These are phyloP conservation scores for Annulohypoxylon moriforme DNA, from an alignment of 495 filamentous ascomycete species.

Conservation along the genomic window DNA sequence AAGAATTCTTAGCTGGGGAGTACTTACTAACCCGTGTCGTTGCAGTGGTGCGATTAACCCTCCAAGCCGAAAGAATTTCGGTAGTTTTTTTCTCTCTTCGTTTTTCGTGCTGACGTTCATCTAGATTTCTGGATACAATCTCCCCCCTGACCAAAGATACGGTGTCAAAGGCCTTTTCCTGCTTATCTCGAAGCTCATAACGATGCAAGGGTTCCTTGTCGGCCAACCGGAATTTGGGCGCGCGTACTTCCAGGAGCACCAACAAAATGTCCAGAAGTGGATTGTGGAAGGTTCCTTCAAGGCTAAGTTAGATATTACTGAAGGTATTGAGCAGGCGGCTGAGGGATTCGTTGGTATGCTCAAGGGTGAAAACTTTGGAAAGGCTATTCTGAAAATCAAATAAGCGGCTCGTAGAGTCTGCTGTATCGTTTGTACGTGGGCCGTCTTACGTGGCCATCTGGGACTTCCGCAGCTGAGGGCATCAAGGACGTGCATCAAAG, in stretches of 20 bases:
- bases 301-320: slow-evolving; percentile 73
- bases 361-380: slow-evolving; percentile 90
- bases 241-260: slow-evolving; percentile 78
- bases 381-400: slow-evolving; percentile 82
- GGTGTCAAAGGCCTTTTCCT: slow-evolving; percentile 73
- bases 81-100: background rate
- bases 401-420: background rate
- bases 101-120: slow-evolving; percentile 21
- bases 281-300: slow-evolving; percentile 84
- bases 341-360: slow-evolving; percentile 90
- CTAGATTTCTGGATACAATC: slow-evolving; percentile 84
- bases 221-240: slow-evolving; percentile 70
- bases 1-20: background rate
- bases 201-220: slow-evolving; percentile 82
- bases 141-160: slow-evolving; percentile 66
- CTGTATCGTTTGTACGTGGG: background rate
- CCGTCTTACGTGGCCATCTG: background rate
- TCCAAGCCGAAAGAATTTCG: background rate
- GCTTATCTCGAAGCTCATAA: slow-evolving; percentile 60
- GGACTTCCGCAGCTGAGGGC: background rate
- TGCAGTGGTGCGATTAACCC: slow-evolving; percentile 48
- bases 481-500: background rate
- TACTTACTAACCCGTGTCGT: background rate
- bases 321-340: slow-evolving; percentile 84
- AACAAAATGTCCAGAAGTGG: slow-evolving; percentile 86